Evolutionary conservation across 2,329 filamentous ascomycete genomes (phyloP), one percentile per base, ranked within the genome.

Genomic region (Fusarium heterosporum): DNA sequence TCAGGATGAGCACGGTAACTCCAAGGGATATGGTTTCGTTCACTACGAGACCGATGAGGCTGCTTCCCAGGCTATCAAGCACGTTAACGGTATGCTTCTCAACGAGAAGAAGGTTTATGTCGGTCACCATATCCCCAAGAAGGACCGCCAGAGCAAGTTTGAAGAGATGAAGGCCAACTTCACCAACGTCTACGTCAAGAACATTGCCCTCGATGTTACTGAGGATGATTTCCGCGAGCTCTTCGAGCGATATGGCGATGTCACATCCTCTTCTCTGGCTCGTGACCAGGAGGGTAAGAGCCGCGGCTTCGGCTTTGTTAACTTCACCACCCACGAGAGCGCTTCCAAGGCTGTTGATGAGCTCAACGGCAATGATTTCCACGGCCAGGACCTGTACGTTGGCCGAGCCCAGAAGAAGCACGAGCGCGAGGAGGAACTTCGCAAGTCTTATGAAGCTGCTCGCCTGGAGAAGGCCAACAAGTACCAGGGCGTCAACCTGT

Each of bases 121-220:
- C 73, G 96, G 96, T 70, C 95, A 97, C 83, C 96, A 99, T 84
- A 98, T 99, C 76, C 94, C 96, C 80, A 98, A 98, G 91, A 98
- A 98, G 88, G 96, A 99, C 79, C 95, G 96, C 76, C 96, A 98
- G 88, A 97, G 93, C 93, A 99, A 99, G 85, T 98, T 98, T 75
- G 96, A 99, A 85, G 96, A 99, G 87, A 99, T 99, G 95, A 99
- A 99, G 90, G 96, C 96, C 81, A 99, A 99, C 87, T 99, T 96
- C 88, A 99, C 96, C 85, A 99, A 99, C 81, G 90, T 99, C 82
- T 99, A 99, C 84, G 93, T 99, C 85, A 99, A 99, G 90, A 99
- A 99, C 85, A 91, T 99, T 74, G 88, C 90, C 75, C 76, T 83
- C 34, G 95, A 97, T 47, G 92, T 90, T 68, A 91, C 89, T 61